Conservation (phyloP, 805 yeast genomes). For the Myxozyma geophila region DNA sequence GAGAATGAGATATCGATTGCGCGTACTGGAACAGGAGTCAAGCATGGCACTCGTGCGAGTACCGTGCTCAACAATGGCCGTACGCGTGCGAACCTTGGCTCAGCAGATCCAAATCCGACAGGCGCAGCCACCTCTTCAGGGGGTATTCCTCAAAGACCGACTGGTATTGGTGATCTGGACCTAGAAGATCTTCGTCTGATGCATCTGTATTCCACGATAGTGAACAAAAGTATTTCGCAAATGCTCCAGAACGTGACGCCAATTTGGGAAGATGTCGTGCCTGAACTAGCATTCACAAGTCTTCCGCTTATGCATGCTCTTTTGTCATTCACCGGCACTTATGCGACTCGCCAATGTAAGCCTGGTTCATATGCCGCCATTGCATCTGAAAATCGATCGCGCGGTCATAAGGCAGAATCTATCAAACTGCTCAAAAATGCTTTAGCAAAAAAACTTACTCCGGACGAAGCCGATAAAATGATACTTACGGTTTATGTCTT, state of each 20-base stretch:
- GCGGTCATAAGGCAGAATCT: constrained; percentile 82
- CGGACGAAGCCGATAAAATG: constrained; percentile 81
- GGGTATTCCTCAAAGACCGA: neutral
- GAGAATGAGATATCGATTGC: constrained; percentile 27
- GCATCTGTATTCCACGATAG: constrained; percentile 84
- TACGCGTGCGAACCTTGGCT: neutral
- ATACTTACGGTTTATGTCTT: constrained; percentile 89
- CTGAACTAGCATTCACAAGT: constrained; percentile 81
- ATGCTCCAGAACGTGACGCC: constrained; percentile 87
- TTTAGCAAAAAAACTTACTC: constrained; percentile 71
- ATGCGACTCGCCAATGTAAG: constrained; percentile 63
- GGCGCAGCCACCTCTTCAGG: neutral
- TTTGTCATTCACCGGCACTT: constrained; percentile 90
- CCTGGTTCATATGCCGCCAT: neutral
- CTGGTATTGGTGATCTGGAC: constrained; percentile 50
- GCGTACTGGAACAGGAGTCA: constrained; percentile 13
- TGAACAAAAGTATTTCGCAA: constrained; percentile 83
- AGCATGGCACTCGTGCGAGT: neutral
- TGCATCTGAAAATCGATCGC: constrained; percentile 11
- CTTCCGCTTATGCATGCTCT: constrained; percentile 93
- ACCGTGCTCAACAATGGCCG: neutral
- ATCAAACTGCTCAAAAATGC: constrained; percentile 79
- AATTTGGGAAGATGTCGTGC: constrained; percentile 88
- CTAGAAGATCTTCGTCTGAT: constrained; percentile 78
- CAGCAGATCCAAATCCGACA: neutral